Conservation (phyloP, 2,329 filamentous ascomycete species). For the Alternaria metachromatica region DNA sequence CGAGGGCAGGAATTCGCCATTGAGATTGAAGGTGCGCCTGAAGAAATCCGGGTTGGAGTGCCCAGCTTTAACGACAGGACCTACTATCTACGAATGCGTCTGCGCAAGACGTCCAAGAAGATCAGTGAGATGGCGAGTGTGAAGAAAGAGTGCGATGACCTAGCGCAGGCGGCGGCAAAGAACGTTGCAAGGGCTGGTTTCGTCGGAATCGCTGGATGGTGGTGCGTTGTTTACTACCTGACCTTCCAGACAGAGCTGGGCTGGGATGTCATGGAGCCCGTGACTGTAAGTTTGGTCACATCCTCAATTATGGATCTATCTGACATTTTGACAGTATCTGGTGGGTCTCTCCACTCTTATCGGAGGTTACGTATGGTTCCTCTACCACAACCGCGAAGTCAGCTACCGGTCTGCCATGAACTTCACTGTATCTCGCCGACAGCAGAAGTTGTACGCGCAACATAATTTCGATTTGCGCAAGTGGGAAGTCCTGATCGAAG, state of each 20-base stretch:
- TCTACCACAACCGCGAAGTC: conserved; percentile 89
- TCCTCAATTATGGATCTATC: not conserved
- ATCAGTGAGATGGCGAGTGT: conserved; percentile 74
- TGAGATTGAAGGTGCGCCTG: conserved; percentile 73
- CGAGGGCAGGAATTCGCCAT: conserved; percentile 84
- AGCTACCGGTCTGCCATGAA: conserved; percentile 87
- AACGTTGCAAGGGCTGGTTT: conserved; percentile 82
- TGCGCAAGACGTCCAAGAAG: conserved; percentile 73
- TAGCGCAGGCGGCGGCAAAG: conserved; percentile 80
- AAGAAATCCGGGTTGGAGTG: conserved; percentile 78
- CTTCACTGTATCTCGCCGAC: conserved; percentile 80
- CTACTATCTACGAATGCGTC: conserved; percentile 78
- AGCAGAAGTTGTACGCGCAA: conserved; percentile 75
- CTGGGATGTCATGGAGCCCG: conserved; percentile 90
- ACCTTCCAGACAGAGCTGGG: conserved; percentile 76
- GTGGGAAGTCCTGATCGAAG: conserved; percentile 81
- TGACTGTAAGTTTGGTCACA: conserved; percentile 61
- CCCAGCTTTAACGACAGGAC: conserved; percentile 91
- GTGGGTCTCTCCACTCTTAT: conserved; percentile 86
- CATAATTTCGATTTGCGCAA: conserved; percentile 76
- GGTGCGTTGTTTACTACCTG: conserved; percentile 76
- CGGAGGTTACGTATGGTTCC: conserved; percentile 90
- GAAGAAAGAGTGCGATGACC: conserved; percentile 79
- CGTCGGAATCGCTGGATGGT: conserved; percentile 75
- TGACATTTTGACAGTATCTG: conserved; percentile 63